phyloP scores from a whole-genome alignment of 495 filamentous ascomycete species.

The Penicillium mononematosum region DNA sequence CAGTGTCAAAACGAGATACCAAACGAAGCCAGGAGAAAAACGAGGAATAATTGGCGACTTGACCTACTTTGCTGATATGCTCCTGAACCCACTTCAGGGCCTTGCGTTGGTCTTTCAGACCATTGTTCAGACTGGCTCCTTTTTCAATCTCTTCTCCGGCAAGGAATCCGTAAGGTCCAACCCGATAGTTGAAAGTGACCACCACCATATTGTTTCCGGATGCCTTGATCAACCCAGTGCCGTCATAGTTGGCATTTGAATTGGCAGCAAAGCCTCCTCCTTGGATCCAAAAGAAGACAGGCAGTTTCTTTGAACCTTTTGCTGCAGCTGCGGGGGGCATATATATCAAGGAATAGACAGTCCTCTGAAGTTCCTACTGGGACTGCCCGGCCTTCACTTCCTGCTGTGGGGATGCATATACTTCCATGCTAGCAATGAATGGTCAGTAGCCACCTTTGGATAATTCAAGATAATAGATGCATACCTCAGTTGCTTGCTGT shows the following conservation, averaged over 20 bases:
- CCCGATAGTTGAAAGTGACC: conserved; percentile 77
- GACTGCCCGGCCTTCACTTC: conserved; percentile 24
- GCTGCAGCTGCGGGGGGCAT: conserved; percentile 59
- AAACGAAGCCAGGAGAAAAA: not conserved
- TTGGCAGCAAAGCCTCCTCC: conserved; percentile 70
- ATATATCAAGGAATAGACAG: conserved; percentile 75
- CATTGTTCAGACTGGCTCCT: conserved; percentile 62
- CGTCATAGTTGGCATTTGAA: conserved; percentile 67
- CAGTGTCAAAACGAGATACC: not conserved
- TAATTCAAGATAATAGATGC: not conserved
- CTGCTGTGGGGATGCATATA: conserved; percentile 52
- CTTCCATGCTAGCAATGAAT: conserved; percentile 39
- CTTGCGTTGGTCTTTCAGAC: conserved; percentile 67
- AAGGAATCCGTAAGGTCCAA: conserved; percentile 72
- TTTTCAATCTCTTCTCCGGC: conserved; percentile 58
- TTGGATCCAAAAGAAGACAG: conserved; percentile 73
- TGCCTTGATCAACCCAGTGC: conserved; percentile 56
- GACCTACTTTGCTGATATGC: conserved; percentile 54
- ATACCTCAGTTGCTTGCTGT: conserved; percentile 47
- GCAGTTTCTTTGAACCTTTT: conserved; percentile 46
- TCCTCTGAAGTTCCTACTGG: conserved; percentile 57
- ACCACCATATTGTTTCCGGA: conserved; percentile 61
- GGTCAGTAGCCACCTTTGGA: conserved; percentile 2
- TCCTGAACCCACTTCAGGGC: conserved; percentile 68
- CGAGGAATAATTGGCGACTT: not conserved